Evolutionary conservation across 208 protist species (phyloP), one percentile per base, ranked within the genome.

Genomic region (Endotrypanum monterogeii): DNA sequence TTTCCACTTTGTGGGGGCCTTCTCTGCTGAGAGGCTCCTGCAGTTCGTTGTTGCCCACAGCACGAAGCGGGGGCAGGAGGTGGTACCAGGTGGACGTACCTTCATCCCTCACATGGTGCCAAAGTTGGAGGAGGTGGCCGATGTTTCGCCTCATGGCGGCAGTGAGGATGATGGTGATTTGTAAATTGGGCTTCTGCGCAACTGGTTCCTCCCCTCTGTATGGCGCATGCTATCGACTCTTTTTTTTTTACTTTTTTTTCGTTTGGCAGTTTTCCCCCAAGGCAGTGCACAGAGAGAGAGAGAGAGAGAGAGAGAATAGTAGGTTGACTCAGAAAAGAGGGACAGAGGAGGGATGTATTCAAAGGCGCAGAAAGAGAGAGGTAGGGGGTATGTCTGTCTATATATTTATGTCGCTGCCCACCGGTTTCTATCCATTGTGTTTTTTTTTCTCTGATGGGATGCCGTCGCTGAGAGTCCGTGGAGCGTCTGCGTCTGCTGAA

Each of bases 1-100:
- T 76, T 78, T 57, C 76, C 78, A 75, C 68, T 82, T 86, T 44
- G 61, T 78, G 12, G 84, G 84, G 16, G 62, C 81, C 23, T 84
- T 86, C 56, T 72, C 67, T 8, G 78, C 69, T 4, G 79, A 83
- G 37, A 56, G 77, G 9, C 35, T 89, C 12, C 70, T 79, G 11
- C 73, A 82, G 44, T 89, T 89, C 55, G 61, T 78, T 57, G 44
- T 55, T 0, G 48, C 67, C 14, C 61, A 76, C 56, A 52, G 69
- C 30, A 23, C 68, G 20, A 32, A 78, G 3, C 30, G 73, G 4
- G 8, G 79, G 8, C 39, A 57, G 32, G 48, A 57, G 44, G 65
- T 44, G 37, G 74, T 76, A 23, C 39, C 60, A 1, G 75, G 72
- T 6, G 83, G 75, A 6, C 68, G 71, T 12, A 48, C 54, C 6